phyloP scores from a whole-genome alignment of 352 stramenopile species.

The Phytophthora multivora region DNA sequence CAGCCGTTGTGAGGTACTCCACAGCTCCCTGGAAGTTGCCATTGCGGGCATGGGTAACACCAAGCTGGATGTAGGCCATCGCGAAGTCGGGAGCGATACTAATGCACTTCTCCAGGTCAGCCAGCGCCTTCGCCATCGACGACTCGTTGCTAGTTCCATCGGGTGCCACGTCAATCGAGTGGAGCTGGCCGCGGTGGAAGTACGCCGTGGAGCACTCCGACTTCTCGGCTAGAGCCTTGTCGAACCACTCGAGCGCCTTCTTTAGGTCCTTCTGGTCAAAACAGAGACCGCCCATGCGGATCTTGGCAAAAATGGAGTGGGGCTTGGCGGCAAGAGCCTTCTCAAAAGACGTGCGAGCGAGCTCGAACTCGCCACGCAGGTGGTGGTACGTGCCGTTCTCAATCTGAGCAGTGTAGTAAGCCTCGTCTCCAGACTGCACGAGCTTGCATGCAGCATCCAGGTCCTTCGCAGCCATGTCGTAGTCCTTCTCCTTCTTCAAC shows the following conservation, averaged over 20 bases:
- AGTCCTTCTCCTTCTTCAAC: slow-evolving; percentile 69
- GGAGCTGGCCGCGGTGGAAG: slow-evolving; percentile 83
- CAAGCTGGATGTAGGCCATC: slow-evolving; percentile 86
- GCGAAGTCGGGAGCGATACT: slow-evolving; percentile 72
- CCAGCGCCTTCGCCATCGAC: slow-evolving; percentile 57
- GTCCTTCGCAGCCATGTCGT: slow-evolving; percentile 65
- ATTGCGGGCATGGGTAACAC: slow-evolving; percentile 72
- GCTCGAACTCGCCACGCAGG: slow-evolving; percentile 74
- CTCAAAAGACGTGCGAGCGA: slow-evolving; percentile 70
- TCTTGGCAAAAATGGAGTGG: slow-evolving; percentile 80
- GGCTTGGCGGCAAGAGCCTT: slow-evolving; percentile 65
- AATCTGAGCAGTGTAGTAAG: slow-evolving; percentile 78
- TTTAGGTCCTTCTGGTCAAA: slow-evolving; percentile 85
- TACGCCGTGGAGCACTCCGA: slow-evolving; percentile 71
- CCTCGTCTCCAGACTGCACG: slow-evolving; percentile 49
- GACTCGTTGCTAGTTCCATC: slow-evolving; percentile 59
- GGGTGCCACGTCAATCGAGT: slow-evolving; percentile 72
- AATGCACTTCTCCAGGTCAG: slow-evolving; percentile 77
- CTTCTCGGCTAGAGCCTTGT: slow-evolving; percentile 73
- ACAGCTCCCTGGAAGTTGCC: slow-evolving; percentile 77
- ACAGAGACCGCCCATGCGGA: slow-evolving; percentile 79
- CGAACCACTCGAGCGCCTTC: slow-evolving; percentile 76
- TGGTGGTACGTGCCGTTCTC: slow-evolving; percentile 82
- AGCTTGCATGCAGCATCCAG: slow-evolving; percentile 59
- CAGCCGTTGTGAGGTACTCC: slow-evolving; percentile 66